These are phyloP conservation scores for Phytophthora tentaculata DNA, from an alignment of 352 stramenopile genomes.

Conservation along the genomic window DNA sequence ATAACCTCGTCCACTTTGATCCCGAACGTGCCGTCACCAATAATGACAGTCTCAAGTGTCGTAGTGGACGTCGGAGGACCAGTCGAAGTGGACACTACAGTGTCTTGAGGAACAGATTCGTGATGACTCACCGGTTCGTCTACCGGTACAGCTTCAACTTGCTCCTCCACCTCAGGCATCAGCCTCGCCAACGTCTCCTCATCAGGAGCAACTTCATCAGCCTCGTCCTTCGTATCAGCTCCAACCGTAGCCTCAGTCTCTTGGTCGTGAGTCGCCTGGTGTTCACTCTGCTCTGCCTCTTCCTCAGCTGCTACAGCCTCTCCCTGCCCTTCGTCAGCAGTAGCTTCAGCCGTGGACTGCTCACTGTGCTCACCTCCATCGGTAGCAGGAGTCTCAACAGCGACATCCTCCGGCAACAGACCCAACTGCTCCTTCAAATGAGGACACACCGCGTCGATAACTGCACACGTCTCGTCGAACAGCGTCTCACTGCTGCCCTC, in stretches of 20 bases:
- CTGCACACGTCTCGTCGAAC: constrained; percentile 70
- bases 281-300: constrained; percentile 3
- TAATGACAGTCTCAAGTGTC: constrained; percentile 45
- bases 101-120: constrained; percentile 7
- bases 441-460: constrained; percentile 78
- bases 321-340: constrained; percentile 2
- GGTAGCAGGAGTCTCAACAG: constrained; percentile 20
- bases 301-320: not conserved
- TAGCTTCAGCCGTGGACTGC: constrained; percentile 4
- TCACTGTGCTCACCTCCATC: constrained; percentile 26
- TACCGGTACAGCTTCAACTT: constrained; percentile 31
- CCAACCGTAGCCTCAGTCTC: constrained; percentile 10
- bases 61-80: constrained; percentile 20
- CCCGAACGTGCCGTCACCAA: constrained; percentile 43
- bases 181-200: constrained; percentile 32
- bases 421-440: constrained; percentile 82
- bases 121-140: constrained; percentile 17
- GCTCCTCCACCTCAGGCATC: constrained; percentile 18
- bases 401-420: constrained; percentile 46
- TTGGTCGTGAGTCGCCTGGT: constrained; percentile 7
- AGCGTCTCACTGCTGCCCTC: constrained; percentile 55
- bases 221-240: constrained; percentile 1
- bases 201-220: constrained; percentile 10
- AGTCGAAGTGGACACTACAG: constrained; percentile 3
- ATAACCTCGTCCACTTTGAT: constrained; percentile 62